Evolutionary conservation across 495 filamentous ascomycete genomes (phyloP).

Genomic region (Delitschia confertaspora): DNA sequence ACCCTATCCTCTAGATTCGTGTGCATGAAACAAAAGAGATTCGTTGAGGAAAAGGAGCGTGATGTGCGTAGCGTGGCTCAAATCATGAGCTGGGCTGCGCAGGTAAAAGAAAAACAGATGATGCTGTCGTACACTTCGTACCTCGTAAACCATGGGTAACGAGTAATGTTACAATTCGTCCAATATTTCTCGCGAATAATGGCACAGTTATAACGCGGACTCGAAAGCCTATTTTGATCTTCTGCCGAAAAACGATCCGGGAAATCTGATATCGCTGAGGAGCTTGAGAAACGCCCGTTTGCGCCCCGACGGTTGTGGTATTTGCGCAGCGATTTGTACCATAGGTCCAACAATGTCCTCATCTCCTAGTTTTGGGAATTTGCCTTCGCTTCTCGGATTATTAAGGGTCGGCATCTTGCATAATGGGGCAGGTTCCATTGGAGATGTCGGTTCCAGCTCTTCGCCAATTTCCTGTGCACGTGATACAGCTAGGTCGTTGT

Average conservation of each 20-base stretch:
- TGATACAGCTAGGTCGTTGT: conserved; percentile 51
- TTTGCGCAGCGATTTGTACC: conserved; percentile 48
- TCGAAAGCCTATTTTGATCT: conserved; percentile 13
- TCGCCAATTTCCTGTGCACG: conserved; percentile 36
- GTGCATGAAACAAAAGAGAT: neutral
- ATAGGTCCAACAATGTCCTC: conserved; percentile 91
- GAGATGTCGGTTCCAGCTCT: conserved; percentile 30
- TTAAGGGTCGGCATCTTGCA: conserved; percentile 54
- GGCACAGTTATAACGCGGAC: neutral
- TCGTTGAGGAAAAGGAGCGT: conserved; percentile 26
- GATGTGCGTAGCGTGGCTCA: conserved; percentile 13
- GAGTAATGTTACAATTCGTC: conserved; percentile 25
- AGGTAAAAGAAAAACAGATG: neutral
- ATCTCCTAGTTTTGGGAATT: conserved; percentile 81
- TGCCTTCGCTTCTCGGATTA: conserved; percentile 58
- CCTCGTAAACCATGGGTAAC: conserved; percentile 18
- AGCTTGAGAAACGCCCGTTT: conserved; percentile 39
- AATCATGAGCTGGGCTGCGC: conserved; percentile 10
- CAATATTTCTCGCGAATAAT: conserved; percentile 9
- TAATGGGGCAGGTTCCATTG: conserved; percentile 42
- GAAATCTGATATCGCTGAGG: conserved; percentile 32
- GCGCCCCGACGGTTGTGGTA: conserved; percentile 29
- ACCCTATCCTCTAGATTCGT: conserved; percentile 14
- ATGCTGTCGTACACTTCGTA: conserved; percentile 24
- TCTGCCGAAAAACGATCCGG: conserved; percentile 21